Base-by-base conservation (phyloP, 1,284 basidiomycete genomes). In the Ceratorhiza oryzae-sativae region DNA sequence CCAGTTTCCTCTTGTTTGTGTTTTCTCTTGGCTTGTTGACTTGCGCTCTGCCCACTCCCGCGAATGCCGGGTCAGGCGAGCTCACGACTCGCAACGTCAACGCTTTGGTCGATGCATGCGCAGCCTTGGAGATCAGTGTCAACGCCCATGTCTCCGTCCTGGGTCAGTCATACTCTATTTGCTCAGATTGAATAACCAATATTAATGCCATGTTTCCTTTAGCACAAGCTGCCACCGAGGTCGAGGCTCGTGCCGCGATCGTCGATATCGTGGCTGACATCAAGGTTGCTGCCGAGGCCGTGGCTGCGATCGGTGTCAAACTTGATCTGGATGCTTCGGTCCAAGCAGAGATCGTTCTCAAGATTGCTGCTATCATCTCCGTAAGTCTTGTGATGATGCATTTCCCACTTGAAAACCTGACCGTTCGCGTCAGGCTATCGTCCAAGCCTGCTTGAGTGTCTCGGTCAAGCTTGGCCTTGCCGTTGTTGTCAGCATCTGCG, bases 1-100 rank as follows among this genome's bases (percentile, higher is more conserved):
- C 67, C 55, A 70, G 53, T 55, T 46, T 70, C 46, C 55, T 70
- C 18, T 42, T 70, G 18, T 70, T 70, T 25, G 42, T 70, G 41
- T 55, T 70, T 32, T 70, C 67, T 9, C 30, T 70, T 27, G 49
- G 55, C 67, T 70, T 70, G 55, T 42, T 70, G 3, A n/a, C 55
- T 27, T 70, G 55, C 41, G 67, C 67, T 32, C n/a, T 49, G 18
- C 67, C 67, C 18, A 70, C 53, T 27, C 41, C 63, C 3, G 34
- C 62, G 0, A 27, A 34, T 8, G 10, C n/a, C 9, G 45, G 42
- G 15, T 34, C 15, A 25, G 23, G 59, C 1, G 67, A 23, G 5
- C 41, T 70, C 27, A 55, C 67, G 6, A 39, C n/a, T 18, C 53
- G 67, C 30, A 2, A 36, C 30, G 63, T 15, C 15, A 4, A 49